Evolutionary conservation across 805 yeast species (phyloP), one percentile per base, ranked within the genome.

Genomic region (Citeromyces nyonsensis): DNA sequence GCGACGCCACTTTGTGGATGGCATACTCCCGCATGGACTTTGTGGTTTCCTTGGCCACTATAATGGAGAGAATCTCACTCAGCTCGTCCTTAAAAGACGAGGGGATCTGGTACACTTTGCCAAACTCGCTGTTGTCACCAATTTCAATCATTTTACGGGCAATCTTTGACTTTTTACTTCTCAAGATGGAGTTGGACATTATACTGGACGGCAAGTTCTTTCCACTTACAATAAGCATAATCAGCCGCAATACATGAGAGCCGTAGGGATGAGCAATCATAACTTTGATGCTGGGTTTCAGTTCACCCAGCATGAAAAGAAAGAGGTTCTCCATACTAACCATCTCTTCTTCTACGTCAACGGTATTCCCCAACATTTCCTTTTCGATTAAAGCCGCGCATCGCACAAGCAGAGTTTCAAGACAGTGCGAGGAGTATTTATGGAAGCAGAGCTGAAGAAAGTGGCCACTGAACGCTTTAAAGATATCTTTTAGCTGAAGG

Each of bases 141-240:
- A 84, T 76, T 43, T 81, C 91, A 45, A 84, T 82, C 94, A 83
- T 82, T 49, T 85, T 85, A 51, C 97, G 73, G 5, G 96, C 95
- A 52, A 74, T 79, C 53, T 72, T 85, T 32, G 84, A 80, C 54
- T 66, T 79, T 48, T 83, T 84, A 20, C 93, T 78, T 48, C 97
- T 69, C 41, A 84, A 60, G 5, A 79, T 68, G 1, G 86, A 79
- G 46, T 73, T 74, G 15, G 76, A 65, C 45, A 63, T 63, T 1
- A 77, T 69, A 0, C 85, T 56, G 4, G 86, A 74, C 11, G 94
- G 91, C 34, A 85, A 54, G 35, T 73, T 75, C 43, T 76, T 75
- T 3, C 94, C 95, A 2, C 91, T 63, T 24, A 84, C 51, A 10
- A 85, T 66, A 33, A 85, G 57, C 22, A 91, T 56, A 6, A 83